Evolutionary conservation across 495 filamentous ascomycete genomes (phyloP).

Genomic region (Monascus purpureus): DNA sequence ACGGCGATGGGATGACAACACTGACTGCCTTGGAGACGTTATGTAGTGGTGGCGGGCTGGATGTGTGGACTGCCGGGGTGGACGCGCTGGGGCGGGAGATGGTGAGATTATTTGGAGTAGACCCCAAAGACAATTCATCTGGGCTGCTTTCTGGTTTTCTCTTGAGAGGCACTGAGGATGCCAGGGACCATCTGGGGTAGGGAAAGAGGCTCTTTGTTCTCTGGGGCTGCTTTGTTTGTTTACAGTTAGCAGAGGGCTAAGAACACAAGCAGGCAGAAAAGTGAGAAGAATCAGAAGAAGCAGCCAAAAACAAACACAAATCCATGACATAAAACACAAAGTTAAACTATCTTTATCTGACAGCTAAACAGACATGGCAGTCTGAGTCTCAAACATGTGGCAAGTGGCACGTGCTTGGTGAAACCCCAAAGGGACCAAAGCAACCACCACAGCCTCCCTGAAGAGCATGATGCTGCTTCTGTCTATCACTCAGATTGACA

Average conservation of each 20-base stretch:
- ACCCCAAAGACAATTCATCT: not conserved
- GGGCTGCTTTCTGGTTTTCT: slow-evolving; percentile 6
- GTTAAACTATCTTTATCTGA: no score
- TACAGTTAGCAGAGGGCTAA: not conserved
- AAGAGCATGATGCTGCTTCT: no score
- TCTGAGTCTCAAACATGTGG: no score
- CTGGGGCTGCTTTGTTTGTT: not conserved
- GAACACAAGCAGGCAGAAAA: not conserved
- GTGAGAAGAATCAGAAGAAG: not conserved
- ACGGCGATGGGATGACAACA: slow-evolving; percentile 16
- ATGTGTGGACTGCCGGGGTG: no score
- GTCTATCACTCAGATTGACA: no score
- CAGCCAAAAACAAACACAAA: no score
- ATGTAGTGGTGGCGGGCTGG: not conserved
- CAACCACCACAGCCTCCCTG: not conserved
- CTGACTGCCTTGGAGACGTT: slow-evolving; percentile 1
- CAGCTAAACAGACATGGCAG: no score
- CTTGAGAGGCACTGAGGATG: slow-evolving; percentile 5
- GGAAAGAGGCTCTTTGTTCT: not conserved
- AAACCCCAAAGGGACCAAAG: not conserved
- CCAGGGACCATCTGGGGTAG: slow-evolving; percentile 2
- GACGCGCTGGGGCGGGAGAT: no score
- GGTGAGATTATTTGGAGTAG: no score
- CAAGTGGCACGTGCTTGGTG: no score
- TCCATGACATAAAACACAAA: not conserved